Evolutionary conservation across 2,329 filamentous ascomycete genomes (phyloP).

Genomic region (Claviceps pusilla): DNA sequence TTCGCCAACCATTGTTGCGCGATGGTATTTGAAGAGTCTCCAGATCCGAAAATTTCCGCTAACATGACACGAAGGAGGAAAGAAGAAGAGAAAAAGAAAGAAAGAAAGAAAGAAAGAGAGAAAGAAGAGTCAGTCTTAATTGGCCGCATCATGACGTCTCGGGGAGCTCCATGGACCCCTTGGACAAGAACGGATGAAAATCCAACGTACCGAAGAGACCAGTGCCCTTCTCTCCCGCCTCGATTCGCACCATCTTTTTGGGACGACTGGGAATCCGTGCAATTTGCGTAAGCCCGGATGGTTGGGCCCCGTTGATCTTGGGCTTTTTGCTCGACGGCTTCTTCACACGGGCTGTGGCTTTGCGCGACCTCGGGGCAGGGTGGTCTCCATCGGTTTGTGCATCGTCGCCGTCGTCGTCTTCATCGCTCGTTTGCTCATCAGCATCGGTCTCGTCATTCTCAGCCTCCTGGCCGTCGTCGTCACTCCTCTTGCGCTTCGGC

Average conservation of each 20-base stretch:
- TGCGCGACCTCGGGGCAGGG: conserved; percentile 21
- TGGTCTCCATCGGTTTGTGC: conserved; percentile 32
- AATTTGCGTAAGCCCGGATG: conserved; percentile 20
- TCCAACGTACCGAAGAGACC: conserved; percentile 38
- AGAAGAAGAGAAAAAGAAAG: too few species aligned
- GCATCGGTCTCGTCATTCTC: conserved; percentile 34
- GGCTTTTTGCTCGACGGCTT: conserved; percentile 50
- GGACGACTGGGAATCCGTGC: conserved; percentile 35
- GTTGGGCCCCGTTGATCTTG: conserved; percentile 42
- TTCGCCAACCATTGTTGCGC: conserved; percentile 45
- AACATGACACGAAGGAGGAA: conserved; percentile 5
- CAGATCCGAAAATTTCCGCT: conserved; percentile 51
- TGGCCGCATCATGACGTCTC: background rate
- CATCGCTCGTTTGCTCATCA: conserved; percentile 28
- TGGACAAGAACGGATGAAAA: too few species aligned
- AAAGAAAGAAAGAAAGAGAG: too few species aligned
- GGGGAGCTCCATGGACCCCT: background rate
- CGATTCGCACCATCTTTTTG: conserved; percentile 40
- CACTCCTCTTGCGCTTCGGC: conserved; percentile 44
- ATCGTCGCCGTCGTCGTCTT: conserved; percentile 20
- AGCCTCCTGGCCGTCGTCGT: conserved; percentile 32
- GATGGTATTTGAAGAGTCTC: conserved; percentile 39
- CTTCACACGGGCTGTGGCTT: conserved; percentile 29
- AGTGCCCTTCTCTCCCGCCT: conserved; percentile 34
- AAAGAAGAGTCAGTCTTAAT: background rate